A percentile compares a stretch with the other conserved stretches of the same genome.
phyloP scores from a whole-genome alignment of 345 rosid genomes.

The Brassica incana region DNA sequence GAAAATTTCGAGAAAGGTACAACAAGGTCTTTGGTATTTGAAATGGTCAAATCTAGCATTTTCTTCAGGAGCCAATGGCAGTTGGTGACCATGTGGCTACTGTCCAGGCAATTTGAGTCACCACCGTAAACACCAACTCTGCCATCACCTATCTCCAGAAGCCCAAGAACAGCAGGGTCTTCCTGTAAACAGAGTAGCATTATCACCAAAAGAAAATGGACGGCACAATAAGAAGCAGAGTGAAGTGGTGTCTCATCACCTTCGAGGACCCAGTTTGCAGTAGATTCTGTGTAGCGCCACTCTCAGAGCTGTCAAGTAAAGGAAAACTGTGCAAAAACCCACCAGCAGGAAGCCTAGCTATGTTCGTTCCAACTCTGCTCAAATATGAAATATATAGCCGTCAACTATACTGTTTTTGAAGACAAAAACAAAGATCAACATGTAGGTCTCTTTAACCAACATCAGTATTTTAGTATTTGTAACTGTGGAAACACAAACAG shows the following conservation, averaged over 20 bases:
- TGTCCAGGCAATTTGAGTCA: conserved; percentile 91
- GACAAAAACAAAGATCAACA: too few species aligned
- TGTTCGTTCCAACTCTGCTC: too few species aligned
- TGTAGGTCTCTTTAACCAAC: too few species aligned
- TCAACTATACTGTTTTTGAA: too few species aligned
- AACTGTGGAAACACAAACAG: too few species aligned
- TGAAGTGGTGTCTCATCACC: conserved; percentile 9
- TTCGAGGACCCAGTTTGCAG: conserved; percentile 52
- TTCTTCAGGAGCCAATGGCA: conserved; percentile 91
- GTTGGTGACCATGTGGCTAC: conserved; percentile 98
- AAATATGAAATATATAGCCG: too few species aligned
- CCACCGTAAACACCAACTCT: conserved; percentile 90
- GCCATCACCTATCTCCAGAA: conserved; percentile 72
- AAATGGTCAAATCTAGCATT: conserved; percentile 74
- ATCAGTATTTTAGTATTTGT: too few species aligned
- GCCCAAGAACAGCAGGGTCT: conserved; percentile 89
- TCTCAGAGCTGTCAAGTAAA: conserved; percentile 87
- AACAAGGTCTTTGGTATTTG: conserved; percentile 64
- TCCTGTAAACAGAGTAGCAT: conserved; percentile 48
- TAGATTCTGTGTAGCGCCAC: conserved; percentile 90
- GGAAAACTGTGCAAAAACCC: conserved; percentile 38
- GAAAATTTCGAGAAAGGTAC: conserved; percentile 61
- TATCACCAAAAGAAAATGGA: background rate
- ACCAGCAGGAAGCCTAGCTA: too few species aligned
- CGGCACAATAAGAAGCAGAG: background rate